Conservation (phyloP, 2,329 filamentous ascomycete species). For the Xylaria polymorpha region DNA sequence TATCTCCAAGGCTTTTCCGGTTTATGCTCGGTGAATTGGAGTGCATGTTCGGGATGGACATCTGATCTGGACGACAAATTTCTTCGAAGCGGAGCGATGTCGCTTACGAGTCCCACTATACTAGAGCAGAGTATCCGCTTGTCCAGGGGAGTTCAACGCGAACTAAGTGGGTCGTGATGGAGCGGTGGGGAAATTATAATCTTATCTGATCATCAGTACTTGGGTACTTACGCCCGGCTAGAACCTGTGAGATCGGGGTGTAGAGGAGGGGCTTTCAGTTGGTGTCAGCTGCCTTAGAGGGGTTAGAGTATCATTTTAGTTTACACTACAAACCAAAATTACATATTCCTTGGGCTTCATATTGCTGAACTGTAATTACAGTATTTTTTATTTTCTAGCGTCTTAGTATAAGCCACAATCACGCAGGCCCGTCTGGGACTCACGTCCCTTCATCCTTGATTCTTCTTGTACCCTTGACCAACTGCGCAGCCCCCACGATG, state of each 20-base stretch:
- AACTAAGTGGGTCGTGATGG: conserved; percentile 18
- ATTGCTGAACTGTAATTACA: background rate
- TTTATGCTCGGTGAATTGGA: conserved; percentile 44
- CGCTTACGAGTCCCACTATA: conserved; percentile 17
- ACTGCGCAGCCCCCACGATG: conserved; percentile 48
- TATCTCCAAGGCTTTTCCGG: conserved; percentile 41
- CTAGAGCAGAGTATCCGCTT: conserved; percentile 11
- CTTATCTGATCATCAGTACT: conserved; percentile 44
- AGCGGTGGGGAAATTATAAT: conserved; percentile 23
- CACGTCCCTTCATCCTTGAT: background rate
- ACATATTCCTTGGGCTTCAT: background rate
- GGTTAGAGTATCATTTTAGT: conserved; percentile 19
- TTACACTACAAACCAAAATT: background rate
- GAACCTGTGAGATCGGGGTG: conserved; percentile 26
- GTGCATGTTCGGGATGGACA: conserved; percentile 28
- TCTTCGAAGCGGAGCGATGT: conserved; percentile 38
- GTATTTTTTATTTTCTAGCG: conserved; percentile 11
- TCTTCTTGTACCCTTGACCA: background rate
- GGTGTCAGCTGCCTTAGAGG: conserved; percentile 33
- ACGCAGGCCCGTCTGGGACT: background rate
- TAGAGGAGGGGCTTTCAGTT: conserved; percentile 40
- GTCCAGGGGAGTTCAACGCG: background rate
- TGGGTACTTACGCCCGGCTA: conserved; percentile 20
- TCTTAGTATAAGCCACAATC: background rate
- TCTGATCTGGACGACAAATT: conserved; percentile 33